Evolutionary conservation across 352 stramenopile species (phyloP), one percentile per base, ranked within the genome.

Genomic region (Globisporangium megalacanthum): DNA sequence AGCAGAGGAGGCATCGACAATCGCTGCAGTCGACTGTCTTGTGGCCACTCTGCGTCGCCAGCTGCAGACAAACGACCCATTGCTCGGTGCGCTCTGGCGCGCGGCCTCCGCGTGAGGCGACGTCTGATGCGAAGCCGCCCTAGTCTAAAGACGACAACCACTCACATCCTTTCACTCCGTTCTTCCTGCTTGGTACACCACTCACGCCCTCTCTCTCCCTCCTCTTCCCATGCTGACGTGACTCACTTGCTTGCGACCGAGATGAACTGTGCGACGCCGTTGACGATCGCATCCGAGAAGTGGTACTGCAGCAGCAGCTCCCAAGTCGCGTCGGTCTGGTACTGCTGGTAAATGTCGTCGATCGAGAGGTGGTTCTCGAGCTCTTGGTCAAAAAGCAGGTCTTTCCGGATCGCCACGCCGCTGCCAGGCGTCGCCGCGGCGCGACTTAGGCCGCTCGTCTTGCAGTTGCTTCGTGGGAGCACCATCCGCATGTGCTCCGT

Each of bases 271-370:
- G 76, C 80, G 29, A 89, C 75, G 7, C 76, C 74, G 52, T 88
- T 88, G 49, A 88, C 58, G 57, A 91, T 89, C 20, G 74, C 69
- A 60, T 75, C 77, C 9, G 81, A 89, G 60, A 92, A 92, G 57
- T 92, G 82, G 49, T 92, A 90, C 33, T 80, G 65, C 47, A 92
- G 68, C 22, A 80, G 70, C 42, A 92, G 64, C 53, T 92, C 72
- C 82, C 82, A 90, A 33, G 67, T 67, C 22, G 63, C 78, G 56
- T 77, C 76, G 70, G 81, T 84, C 50, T 68, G 74, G 61, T 90
- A 92, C 68, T 92, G 82, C 59, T 86, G 64, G 75, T 92, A 92
- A 78, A 92, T 84, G 75, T 89, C 82, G 56, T 76, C 71, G 54
- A 92, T 68, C 44, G 65, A 79, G 51, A 89, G 64, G 61, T 74